Evolutionary conservation across 2,329 filamentous ascomycete species (phyloP), one percentile per base, ranked within the genome.

Genomic region (Harringtonia aguacate): DNA sequence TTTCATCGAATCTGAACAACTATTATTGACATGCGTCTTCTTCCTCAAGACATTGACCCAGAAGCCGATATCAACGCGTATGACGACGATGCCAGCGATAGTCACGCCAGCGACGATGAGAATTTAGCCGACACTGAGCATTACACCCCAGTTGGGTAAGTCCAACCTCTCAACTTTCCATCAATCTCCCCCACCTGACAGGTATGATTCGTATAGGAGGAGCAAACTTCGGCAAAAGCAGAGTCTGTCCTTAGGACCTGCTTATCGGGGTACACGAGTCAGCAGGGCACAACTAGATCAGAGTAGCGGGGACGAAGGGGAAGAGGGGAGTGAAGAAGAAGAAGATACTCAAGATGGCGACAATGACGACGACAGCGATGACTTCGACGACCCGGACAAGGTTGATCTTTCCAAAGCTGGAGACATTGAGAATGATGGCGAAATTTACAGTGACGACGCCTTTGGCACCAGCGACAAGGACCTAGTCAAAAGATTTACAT

Each of bases 401-500:
- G 69, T 68, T 0, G 68, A 81, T 47, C 60, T 80, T 10, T 69
- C 71, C 39, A 63, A 65, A 34, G 75, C 79, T 42, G 64, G 44
- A 14, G 49, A 70, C 4, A 66, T 67, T n/a, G 66, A 67, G 45
- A 36, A 75, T 36, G 78, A 79, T 46, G 63, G 59, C 24, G 77
- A 81, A 51, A 81, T 81, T 46, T 70, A 75, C 39, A 81, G 77
- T 54, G 77, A 81, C 45, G 64, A 74, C 30, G 90, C 87, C 1
- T 81, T 97, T 57, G 85, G 80, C 4, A 80, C 84, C 44, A 92
- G 86, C 52, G 90, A 97, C 54, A 81, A 86, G 52, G 87, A 94
- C 59, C 75, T 74, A 41, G 87, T 95, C 55, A 79, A 84, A 51
- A 78, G 77, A 1, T 95, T 85, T 58, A 76, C 66, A 1, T 81